Percentiles rank a stretch among this genome's conserved stretches.
Evolutionary conservation across 177 flowering plant genomes (phyloP).

Genomic region (Vitis hybrid): DNA sequence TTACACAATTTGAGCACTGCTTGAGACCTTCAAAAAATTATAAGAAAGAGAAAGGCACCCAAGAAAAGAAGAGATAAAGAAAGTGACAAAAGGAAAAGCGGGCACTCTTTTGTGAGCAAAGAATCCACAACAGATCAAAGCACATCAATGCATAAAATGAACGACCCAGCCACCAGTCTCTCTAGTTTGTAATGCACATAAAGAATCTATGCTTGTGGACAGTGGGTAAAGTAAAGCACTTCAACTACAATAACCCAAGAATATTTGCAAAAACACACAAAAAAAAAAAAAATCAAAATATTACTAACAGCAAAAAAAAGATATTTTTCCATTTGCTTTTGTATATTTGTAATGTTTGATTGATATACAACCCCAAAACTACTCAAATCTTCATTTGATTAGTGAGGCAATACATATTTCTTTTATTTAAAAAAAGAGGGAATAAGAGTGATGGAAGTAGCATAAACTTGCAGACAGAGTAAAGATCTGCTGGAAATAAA

Average conservation of each 20-base stretch:
- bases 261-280: conserved; percentile 25
- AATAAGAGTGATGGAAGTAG: background rate
- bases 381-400: too few relatives aligned
- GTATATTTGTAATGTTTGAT: conserved; percentile 22
- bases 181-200: conserved; percentile 21
- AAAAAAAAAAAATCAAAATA: conserved; percentile 21
- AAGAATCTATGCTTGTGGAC: conserved; percentile 43
- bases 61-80: conserved; percentile 11
- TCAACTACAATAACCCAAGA: conserved; percentile 29
- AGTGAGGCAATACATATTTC: too few relatives aligned
- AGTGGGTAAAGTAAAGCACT: conserved; percentile 26
- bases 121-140: conserved; percentile 30
- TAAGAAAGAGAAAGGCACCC: background rate
- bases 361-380: conserved; percentile 21
- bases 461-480: background rate
- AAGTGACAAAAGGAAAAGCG: conserved; percentile 8
- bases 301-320: background rate
- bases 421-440: too few relatives aligned
- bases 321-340: conserved; percentile 8
- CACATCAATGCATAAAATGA: conserved; percentile 1
- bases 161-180: background rate
- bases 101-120: conserved; percentile 24
- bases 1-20: conserved; percentile 5
- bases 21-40: conserved; percentile 22
- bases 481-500: conserved; percentile 3